Conservation (phyloP, 2,329 filamentous ascomycete species). For the Clonostachys rosea region DNA sequence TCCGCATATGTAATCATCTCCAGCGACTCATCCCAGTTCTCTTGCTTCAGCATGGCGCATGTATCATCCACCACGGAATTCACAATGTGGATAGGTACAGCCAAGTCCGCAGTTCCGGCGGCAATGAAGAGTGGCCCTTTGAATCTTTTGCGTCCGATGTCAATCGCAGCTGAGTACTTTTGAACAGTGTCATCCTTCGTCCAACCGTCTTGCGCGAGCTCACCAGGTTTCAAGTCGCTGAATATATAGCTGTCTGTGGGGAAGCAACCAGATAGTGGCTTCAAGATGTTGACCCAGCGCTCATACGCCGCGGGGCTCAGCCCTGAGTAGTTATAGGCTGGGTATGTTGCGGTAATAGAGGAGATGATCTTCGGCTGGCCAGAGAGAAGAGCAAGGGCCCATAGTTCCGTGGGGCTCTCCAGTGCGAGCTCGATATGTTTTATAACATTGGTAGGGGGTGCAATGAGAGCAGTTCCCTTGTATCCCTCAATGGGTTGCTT, state of each 20-base stretch:
- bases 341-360: not conserved
- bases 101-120: constrained; percentile 18
- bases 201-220: not conserved
- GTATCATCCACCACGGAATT: constrained; percentile 6
- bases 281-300: not conserved
- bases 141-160: constrained; percentile 17
- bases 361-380: not conserved
- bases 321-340: constrained; percentile 3
- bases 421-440: too few species aligned
- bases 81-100: constrained; percentile 4
- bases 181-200: not conserved
- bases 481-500: not conserved
- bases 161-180: not conserved
- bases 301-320: constrained; percentile 5
- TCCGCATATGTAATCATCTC: constrained; percentile 2
- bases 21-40: constrained; percentile 7
- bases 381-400: not conserved
- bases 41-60: constrained; percentile 5
- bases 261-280: not conserved
- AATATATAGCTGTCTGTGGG: too few species aligned
- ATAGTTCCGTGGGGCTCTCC: too few species aligned
- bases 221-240: too few species aligned
- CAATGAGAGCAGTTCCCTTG: not conserved
- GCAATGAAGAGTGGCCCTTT: constrained; percentile 26
- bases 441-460: not conserved